Conservation (phyloP, 257 asterid genomes). For the Solanum medicagineum region DNA sequence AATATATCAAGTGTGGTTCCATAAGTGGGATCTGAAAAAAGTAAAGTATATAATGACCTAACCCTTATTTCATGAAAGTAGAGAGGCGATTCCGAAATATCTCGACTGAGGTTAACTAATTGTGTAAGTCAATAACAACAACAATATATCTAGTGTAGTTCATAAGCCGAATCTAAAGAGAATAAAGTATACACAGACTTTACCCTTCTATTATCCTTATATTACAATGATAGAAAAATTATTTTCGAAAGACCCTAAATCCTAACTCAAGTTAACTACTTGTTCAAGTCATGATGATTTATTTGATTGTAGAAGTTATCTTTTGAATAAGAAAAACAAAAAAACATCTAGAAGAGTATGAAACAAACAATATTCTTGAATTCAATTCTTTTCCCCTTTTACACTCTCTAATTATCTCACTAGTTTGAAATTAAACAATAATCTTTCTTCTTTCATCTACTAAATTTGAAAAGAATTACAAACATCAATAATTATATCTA, state of each 20-base stretch:
- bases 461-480: neutral
- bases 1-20: neutral
- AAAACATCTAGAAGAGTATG: neutral
- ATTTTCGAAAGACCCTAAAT: neutral
- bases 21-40: too few relatives aligned
- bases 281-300: neutral
- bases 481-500: neutral
- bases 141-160: too few relatives aligned
- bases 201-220: too few relatives aligned
- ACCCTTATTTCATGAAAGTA: neutral
- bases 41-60: too few relatives aligned
- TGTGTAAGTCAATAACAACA: neutral
- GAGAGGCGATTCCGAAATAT: neutral
- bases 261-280: neutral
- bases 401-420: neutral
- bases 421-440: neutral
- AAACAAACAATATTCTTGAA: neutral
- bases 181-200: too few relatives aligned
- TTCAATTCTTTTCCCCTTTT: neutral
- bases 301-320: neutral
- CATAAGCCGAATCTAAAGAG: too few relatives aligned
- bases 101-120: neutral
- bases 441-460: too few relatives aligned
- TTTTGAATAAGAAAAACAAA: neutral
- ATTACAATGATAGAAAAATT: too few relatives aligned